Conservation (phyloP, 768 basidiomycete species). For the Steccherinum ochraceum region DNA sequence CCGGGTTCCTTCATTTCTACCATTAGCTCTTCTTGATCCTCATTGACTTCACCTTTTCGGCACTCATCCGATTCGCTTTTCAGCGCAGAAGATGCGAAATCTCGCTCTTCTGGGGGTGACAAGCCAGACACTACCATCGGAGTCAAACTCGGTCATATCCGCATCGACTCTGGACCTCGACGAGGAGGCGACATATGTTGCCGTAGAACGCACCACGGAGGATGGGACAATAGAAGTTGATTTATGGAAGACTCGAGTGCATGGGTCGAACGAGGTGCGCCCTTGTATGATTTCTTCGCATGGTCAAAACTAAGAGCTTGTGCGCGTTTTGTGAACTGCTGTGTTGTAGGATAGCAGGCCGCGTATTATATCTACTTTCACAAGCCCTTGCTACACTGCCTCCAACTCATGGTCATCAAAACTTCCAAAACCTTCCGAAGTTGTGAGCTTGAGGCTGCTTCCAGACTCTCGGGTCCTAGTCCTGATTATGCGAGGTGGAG, state of each 20-base stretch:
- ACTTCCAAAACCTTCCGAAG: slow-evolving; percentile 26
- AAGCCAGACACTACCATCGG: slow-evolving; percentile 15
- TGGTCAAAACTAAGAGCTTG: too few relatives aligned
- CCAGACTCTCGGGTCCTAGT: slow-evolving; percentile 65
- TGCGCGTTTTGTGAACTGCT: too few relatives aligned
- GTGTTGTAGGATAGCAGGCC: too few relatives aligned
- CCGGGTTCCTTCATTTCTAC: too few relatives aligned
- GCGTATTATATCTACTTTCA: slow-evolving; percentile 4
- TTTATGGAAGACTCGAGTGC: slow-evolving; percentile 39
- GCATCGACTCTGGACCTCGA: slow-evolving; percentile 58
- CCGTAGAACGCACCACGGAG: slow-evolving; percentile 40
- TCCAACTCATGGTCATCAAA: slow-evolving; percentile 17
- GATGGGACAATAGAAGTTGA: slow-evolving; percentile 54
- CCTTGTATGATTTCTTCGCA: too few relatives aligned
- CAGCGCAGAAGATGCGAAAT: too few relatives aligned
- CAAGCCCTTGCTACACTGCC: slow-evolving; percentile 10
- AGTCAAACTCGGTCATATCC: slow-evolving; percentile 25
- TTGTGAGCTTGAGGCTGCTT: slow-evolving; percentile 62
- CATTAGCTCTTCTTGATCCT: too few relatives aligned
- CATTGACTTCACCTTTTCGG: too few relatives aligned
- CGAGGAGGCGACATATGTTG: slow-evolving; percentile 51
- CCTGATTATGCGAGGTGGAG: slow-evolving; percentile 69
- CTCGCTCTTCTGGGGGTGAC: slow-evolving; percentile 3
- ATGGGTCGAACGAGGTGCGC: too few relatives aligned
- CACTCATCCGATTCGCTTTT: too few relatives aligned